Evolutionary conservation across 2,329 filamentous ascomycete species (phyloP).

Genomic region (Microascus cirrosus): DNA sequence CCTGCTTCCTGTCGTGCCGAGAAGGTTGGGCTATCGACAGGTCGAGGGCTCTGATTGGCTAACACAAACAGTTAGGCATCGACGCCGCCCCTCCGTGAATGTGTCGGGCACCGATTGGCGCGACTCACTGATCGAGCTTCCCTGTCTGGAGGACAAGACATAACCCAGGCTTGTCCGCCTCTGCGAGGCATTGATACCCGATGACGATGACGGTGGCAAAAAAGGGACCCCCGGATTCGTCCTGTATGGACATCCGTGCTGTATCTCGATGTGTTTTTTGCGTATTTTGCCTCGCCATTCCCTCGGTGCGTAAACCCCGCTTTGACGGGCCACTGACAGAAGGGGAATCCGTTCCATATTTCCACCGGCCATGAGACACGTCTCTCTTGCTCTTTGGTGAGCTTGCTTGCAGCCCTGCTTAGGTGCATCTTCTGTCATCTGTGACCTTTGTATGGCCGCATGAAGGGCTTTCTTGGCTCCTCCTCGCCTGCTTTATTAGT

Average conservation of each 20-base stretch:
- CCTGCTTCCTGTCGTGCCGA: slow-evolving; percentile 7
- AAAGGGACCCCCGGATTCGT: not conserved
- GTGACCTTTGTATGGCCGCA: not conserved
- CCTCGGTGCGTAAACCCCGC: not conserved
- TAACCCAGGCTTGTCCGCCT: not conserved
- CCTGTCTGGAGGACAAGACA: not conserved
- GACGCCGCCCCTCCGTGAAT: slow-evolving; percentile 2
- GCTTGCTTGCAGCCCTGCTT: not conserved
- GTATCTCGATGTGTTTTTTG: not conserved
- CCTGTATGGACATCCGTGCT: not conserved
- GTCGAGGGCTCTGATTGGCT: not conserved
- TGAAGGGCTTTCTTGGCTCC: not conserved
- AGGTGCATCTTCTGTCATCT: not conserved
- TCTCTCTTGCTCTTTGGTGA: slow-evolving; percentile 1
- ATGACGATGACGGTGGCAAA: slow-evolving; percentile 2
- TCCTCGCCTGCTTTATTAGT: not conserved
- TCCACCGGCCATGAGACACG: not conserved
- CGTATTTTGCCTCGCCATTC: not conserved
- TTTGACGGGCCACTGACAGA: not conserved
- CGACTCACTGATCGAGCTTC: not conserved
- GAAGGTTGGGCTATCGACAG: not conserved
- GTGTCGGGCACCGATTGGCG: slow-evolving; percentile 6
- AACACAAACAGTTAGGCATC: not conserved
- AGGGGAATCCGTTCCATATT: not conserved
- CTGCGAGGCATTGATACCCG: slow-evolving; percentile 5